Percentiles rank a stretch among this genome's conserved stretches.
These are phyloP conservation scores for Rhipidocladum racemiflorum DNA, from an alignment of 176 grass and related monocot species.

Conservation along the genomic window DNA sequence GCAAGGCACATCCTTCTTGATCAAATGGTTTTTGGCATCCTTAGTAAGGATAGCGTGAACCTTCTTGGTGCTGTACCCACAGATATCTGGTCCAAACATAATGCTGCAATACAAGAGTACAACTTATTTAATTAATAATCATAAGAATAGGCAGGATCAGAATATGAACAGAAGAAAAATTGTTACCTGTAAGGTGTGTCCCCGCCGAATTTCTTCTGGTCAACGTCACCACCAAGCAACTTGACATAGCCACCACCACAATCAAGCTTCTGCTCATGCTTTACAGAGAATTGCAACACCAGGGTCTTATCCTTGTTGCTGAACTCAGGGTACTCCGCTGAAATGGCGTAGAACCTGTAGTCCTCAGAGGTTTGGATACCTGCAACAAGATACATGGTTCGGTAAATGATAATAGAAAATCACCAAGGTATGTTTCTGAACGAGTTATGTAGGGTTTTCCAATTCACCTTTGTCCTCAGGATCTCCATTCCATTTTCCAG, in stretches of 20 bases:
- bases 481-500: conserved; percentile 85
- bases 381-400: conserved; percentile 15
- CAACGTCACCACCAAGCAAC: conserved; percentile 72
- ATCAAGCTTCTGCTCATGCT: conserved; percentile 96
- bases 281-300: conserved; percentile 90
- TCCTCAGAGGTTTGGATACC: conserved; percentile 93
- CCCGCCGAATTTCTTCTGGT: conserved; percentile 97
- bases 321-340: conserved; percentile 72
- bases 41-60: conserved; percentile 72
- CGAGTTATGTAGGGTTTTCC: too few species aligned
- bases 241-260: conserved; percentile 94
- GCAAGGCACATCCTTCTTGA: conserved; percentile 90
- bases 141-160: neutral
- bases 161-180: neutral
- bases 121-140: neutral
- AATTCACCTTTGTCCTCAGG: conserved; percentile 75
- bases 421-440: neutral
- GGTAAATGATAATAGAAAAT: neutral
- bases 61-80: conserved; percentile 93
- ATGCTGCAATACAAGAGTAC: conserved; percentile 47
- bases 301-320: conserved; percentile 88
- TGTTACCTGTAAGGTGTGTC: conserved; percentile 82
- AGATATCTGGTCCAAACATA: conserved; percentile 97
- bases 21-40: conserved; percentile 76
- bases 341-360: conserved; percentile 94